Conservation (phyloP, 306 rosid genomes). For the Acacia confusa region DNA sequence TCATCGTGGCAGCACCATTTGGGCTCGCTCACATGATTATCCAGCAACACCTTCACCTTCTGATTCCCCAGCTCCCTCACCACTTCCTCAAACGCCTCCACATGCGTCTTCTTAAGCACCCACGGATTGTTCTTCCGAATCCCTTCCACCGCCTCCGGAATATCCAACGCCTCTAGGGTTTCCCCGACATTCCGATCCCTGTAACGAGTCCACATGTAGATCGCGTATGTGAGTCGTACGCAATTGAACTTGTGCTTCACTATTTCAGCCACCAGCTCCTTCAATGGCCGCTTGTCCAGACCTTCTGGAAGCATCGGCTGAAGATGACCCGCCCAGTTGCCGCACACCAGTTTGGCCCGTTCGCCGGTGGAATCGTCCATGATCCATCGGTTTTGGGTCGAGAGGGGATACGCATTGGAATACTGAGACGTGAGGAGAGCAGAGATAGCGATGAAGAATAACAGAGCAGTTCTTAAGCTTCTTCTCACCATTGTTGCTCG, state of each 20-base stretch:
- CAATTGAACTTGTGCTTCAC: constrained; percentile 38
- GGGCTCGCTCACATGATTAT: constrained; percentile 59
- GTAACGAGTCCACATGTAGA: constrained; percentile 54
- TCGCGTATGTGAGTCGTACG: constrained; percentile 51
- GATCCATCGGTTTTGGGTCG: constrained; percentile 50
- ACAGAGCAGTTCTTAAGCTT: background rate
- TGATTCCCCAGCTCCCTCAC: constrained; percentile 37
- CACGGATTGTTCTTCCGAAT: constrained; percentile 38
- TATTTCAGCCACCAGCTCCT: constrained; percentile 31
- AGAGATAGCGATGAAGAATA: constrained; percentile 12
- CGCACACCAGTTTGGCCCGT: constrained; percentile 46
- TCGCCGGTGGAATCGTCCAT: constrained; percentile 37
- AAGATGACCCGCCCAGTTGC: constrained; percentile 52
- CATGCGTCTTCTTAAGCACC: constrained; percentile 37
- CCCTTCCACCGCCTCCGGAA: constrained; percentile 21
- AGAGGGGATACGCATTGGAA: constrained; percentile 42
- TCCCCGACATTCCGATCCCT: background rate
- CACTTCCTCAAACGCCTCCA: constrained; percentile 37
- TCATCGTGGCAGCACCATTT: constrained; percentile 57
- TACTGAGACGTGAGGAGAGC: background rate
- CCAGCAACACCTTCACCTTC: constrained; percentile 45
- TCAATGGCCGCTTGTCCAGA: constrained; percentile 40
- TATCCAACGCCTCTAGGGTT: constrained; percentile 16
- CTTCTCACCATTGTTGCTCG: background rate
- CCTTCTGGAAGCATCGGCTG: constrained; percentile 57